These are phyloP conservation scores for Euphrasia confusa DNA, from an alignment of 257 asterid species.

Conservation along the genomic window DNA sequence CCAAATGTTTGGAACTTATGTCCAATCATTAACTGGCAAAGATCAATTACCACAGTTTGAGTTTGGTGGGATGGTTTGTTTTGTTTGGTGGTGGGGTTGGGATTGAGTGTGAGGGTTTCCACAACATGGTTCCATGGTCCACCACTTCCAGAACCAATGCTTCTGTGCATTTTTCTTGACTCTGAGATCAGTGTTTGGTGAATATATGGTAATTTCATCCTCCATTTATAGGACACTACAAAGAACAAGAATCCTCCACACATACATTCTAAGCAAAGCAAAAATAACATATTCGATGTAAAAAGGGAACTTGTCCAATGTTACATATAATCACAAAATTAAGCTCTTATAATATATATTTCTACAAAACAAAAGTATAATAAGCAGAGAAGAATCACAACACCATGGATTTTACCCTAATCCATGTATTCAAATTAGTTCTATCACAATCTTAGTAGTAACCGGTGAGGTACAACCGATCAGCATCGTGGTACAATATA, in stretches of 20 bases:
- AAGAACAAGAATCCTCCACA: not conserved
- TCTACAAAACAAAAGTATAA: slow-evolving; percentile 25
- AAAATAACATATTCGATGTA: not conserved
- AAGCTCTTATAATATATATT: slow-evolving; percentile 22
- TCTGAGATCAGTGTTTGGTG: slow-evolving; percentile 5
- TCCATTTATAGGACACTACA: not conserved
- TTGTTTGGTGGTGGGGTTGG: slow-evolving; percentile 17
- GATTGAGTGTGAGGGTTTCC: slow-evolving; percentile 2
- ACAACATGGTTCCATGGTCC: slow-evolving; percentile 25
- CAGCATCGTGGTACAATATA: slow-evolving; percentile 9
- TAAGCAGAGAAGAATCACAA: slow-evolving; percentile 34
- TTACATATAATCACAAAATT: slow-evolving; percentile 32
- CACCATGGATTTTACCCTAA: slow-evolving; percentile 40
- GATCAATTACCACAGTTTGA: not conserved
- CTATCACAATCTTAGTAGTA: slow-evolving; percentile 1
- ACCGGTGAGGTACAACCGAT: slow-evolving; percentile 11
- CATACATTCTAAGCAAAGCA: not conserved
- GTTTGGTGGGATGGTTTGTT: slow-evolving; percentile 33
- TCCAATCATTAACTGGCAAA: slow-evolving; percentile 28
- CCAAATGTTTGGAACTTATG: slow-evolving; percentile 26
- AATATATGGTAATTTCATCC: slow-evolving; percentile 5
- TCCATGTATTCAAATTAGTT: slow-evolving; percentile 40
- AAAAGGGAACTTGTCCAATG: slow-evolving; percentile 12
- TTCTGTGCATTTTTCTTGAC: slow-evolving; percentile 5
- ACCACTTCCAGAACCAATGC: slow-evolving; percentile 18